phyloP scores from a whole-genome alignment of 2,329 filamentous ascomycete genomes.

The Didymosphaeria variabile region DNA sequence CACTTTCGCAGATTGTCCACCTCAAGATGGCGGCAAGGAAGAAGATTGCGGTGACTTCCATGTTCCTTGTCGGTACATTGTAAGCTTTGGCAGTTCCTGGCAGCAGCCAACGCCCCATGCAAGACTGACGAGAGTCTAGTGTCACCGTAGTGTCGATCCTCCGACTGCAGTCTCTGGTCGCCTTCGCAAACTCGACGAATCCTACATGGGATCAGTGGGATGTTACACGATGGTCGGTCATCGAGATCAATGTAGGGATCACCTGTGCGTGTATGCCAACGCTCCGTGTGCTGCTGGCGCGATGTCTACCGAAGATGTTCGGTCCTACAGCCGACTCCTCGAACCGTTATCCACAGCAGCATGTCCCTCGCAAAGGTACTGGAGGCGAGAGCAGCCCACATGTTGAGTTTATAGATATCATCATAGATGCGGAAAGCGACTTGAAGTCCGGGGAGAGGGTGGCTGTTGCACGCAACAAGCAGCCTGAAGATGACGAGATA shows the following conservation, averaged over 20 bases:
- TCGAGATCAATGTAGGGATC: constrained; percentile 56
- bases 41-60: constrained; percentile 42
- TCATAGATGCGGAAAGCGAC: too few species aligned
- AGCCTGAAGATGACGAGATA: too few species aligned
- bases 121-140: constrained; percentile 25
- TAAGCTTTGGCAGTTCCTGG: constrained; percentile 22
- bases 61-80: constrained; percentile 49
- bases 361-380: too few species aligned
- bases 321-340: constrained; percentile 36
- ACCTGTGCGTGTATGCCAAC: constrained; percentile 56
- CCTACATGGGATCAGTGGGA: constrained; percentile 52
- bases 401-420: too few species aligned
- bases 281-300: constrained; percentile 50
- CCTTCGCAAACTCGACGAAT: constrained; percentile 54
- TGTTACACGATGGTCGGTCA: constrained; percentile 53
- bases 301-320: constrained; percentile 47
- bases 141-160: constrained; percentile 57
- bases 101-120: neutral
- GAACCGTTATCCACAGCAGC: too few species aligned
- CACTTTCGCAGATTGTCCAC: constrained; percentile 36
- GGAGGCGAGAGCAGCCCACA: too few species aligned
- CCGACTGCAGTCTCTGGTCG: constrained; percentile 54
- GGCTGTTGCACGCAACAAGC: too few species aligned
- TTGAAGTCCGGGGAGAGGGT: too few species aligned
- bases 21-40: constrained; percentile 40